Evolutionary conservation across 176 grass and related monocot species (phyloP), one percentile per base, ranked within the genome.

Genomic region (Themeda triandra): DNA sequence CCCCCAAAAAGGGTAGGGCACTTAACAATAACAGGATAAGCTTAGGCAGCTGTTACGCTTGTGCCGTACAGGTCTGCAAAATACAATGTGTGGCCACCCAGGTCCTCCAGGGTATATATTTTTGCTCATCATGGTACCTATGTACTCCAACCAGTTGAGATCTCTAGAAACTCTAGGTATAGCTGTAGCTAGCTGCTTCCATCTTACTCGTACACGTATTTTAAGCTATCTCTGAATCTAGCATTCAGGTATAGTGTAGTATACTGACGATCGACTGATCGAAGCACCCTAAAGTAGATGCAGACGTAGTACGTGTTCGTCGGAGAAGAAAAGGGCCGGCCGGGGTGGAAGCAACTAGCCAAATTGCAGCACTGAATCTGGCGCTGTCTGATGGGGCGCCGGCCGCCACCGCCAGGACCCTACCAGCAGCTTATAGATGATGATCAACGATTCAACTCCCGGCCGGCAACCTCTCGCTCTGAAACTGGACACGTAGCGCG

Each of bases 21-120:
- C 39, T 71, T 81, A 90, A 86, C 54, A 86, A 87, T 87, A 80
- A 91, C 85, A 87, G 85, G 89, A 91, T 87, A 91, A 80, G 85
- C 76, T 76, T 78, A 56, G 53, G 51, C 40, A 72, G 83, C 72
- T 83, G 89, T 71, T 90, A 84, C 75, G 84, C 53, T 63, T 86
- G 13, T 13, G 17, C 39, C 24, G 76, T 80, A 87, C 84, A 73
- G 24, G 40, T 40, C 30, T 24, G 75, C 80, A 89, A 77, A 80
- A 41, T 86, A 45, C 6, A 71, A 23, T 51, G 67, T 75, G 84
- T 82, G 89, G 63, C 80, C 80, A 48, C 17, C 83, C 64, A 69
- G 73, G 59, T 54, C 5, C 30, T 18, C 60, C 83, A 73, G 46
- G 59, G 79, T 56, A 77, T 82, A 60, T 67, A 84, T 83, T 33